These are phyloP conservation scores for Fusarium xylarioides DNA, from an alignment of 2,329 filamentous ascomycete genomes.

Conservation along the genomic window DNA sequence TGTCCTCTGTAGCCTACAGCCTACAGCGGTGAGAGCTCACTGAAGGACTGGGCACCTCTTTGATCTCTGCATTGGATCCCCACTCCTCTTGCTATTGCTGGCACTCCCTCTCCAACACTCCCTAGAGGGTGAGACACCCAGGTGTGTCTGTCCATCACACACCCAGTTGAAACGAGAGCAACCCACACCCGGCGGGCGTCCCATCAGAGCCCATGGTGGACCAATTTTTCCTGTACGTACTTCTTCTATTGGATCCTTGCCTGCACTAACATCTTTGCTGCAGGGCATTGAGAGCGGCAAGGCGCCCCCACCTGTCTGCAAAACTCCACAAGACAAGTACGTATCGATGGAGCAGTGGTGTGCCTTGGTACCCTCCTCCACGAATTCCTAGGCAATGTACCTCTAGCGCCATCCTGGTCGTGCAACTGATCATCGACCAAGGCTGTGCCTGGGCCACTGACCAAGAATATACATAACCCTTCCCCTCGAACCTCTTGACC, in stretches of 20 bases:
- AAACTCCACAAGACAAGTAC: conserved; percentile 32
- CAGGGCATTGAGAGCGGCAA: conserved; percentile 43
- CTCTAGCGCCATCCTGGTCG: conserved; percentile 38
- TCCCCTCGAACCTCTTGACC: conserved; percentile 37
- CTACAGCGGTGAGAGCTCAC: conserved; percentile 9
- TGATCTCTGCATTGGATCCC: conserved; percentile 18
- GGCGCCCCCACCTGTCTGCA: conserved; percentile 23
- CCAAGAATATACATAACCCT: conserved; percentile 44
- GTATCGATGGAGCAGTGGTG: conserved; percentile 37
- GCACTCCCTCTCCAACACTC: conserved; percentile 28
- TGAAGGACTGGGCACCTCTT: conserved; percentile 16
- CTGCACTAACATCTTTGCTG: conserved; percentile 40
- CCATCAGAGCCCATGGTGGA: conserved; percentile 25
- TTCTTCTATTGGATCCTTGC: conserved; percentile 23
- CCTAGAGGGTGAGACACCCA: conserved; percentile 29
- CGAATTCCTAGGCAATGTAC: conserved; percentile 45
- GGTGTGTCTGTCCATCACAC: conserved; percentile 8
- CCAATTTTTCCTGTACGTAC: conserved; percentile 33
- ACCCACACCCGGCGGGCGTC: conserved; percentile 31
- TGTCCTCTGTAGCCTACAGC: not conserved
- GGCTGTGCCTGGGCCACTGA: conserved; percentile 41
- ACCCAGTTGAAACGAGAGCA: conserved; percentile 29
- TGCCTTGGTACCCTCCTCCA: conserved; percentile 43
- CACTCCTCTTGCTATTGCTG: conserved; percentile 12
- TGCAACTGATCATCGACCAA: conserved; percentile 44